Evolutionary conservation across 2,329 filamentous ascomycete species (phyloP).

Genomic region (Hyphodiscus sp.): DNA sequence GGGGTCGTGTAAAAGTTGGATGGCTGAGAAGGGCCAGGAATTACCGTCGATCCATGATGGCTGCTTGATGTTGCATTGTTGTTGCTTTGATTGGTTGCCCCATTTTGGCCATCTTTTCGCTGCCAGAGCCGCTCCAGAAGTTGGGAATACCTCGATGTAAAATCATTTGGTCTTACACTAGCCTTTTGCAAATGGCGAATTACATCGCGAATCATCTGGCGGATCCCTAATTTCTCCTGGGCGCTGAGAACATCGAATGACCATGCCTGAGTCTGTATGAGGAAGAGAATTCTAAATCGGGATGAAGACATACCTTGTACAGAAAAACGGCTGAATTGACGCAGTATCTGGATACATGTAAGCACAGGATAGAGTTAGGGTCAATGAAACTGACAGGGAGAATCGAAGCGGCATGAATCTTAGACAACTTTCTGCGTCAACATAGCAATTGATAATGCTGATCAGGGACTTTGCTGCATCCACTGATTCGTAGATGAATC

Average conservation of each 20-base stretch:
- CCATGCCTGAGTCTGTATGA: conserved; percentile 35
- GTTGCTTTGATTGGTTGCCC: background rate
- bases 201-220: conserved; percentile 50
- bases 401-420: conserved; percentile 56
- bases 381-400: conserved; percentile 42
- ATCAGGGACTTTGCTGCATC: conserved; percentile 56
- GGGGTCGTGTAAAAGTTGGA: background rate
- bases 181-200: conserved; percentile 51
- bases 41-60: background rate
- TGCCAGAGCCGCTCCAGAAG: conserved; percentile 53
- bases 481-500: conserved; percentile 59
- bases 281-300: background rate
- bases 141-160: conserved; percentile 53
- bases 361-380: background rate
- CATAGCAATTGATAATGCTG: conserved; percentile 51
- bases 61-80: background rate
- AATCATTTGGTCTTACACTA: conserved; percentile 50
- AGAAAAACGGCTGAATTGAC: conserved; percentile 59
- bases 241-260: conserved; percentile 53
- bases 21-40: background rate
- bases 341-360: conserved; percentile 32
- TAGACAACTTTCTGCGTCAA: conserved; percentile 50
- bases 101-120: conserved; percentile 10
- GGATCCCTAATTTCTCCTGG: conserved; percentile 47
- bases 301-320: conserved; percentile 43